Evolutionary conservation across 1,284 basidiomycete genomes (phyloP).

Genomic region (Pterulicium gracile): DNA sequence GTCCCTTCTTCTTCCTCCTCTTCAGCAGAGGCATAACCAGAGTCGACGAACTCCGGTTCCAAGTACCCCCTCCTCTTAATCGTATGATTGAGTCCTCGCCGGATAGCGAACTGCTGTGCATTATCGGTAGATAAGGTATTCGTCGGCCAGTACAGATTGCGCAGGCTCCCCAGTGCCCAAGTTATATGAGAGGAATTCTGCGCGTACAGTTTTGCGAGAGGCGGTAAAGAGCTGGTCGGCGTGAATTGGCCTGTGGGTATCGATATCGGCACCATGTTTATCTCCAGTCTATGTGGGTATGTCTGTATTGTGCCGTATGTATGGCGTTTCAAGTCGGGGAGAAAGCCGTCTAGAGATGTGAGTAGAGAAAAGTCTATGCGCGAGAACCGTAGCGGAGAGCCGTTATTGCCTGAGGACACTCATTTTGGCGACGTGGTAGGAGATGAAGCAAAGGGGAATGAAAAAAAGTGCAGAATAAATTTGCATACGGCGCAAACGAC

Average conservation of each 20-base stretch:
- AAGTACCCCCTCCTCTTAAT: neutral
- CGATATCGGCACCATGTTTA: slow-evolving; percentile 10
- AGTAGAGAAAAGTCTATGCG: slow-evolving; percentile 12
- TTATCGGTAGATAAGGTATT: slow-evolving; percentile 11
- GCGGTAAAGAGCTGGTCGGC: slow-evolving; percentile 27
- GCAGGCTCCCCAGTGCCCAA: slow-evolving; percentile 23
- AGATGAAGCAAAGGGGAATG: slow-evolving; percentile 1
- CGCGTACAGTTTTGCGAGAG: slow-evolving; percentile 23
- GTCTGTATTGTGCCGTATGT: neutral
- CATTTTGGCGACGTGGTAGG: slow-evolving; percentile 21
- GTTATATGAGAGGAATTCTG: slow-evolving; percentile 20
- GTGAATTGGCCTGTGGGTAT: slow-evolving; percentile 7
- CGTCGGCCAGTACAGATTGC: slow-evolving; percentile 27
- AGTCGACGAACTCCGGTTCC: slow-evolving; percentile 27
- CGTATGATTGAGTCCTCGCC: slow-evolving; percentile 21
- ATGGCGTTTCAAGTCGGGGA: slow-evolving; percentile 1
- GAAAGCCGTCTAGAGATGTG: slow-evolving; percentile 7
- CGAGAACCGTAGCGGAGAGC: slow-evolving; percentile 17
- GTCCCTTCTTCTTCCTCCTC: slow-evolving; percentile 18
- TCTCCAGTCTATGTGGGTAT: slow-evolving; percentile 21
- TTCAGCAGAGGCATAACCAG: slow-evolving; percentile 45
- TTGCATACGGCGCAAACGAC: neutral
- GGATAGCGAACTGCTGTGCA: slow-evolving; percentile 15
- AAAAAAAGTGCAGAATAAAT: neutral
- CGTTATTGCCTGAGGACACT: slow-evolving; percentile 25